Percentiles rank a stretch among this genome's conserved stretches.
phyloP scores from a whole-genome alignment of 768 basidiomycete species.

The Rhodotorula sphaerocarpa region DNA sequence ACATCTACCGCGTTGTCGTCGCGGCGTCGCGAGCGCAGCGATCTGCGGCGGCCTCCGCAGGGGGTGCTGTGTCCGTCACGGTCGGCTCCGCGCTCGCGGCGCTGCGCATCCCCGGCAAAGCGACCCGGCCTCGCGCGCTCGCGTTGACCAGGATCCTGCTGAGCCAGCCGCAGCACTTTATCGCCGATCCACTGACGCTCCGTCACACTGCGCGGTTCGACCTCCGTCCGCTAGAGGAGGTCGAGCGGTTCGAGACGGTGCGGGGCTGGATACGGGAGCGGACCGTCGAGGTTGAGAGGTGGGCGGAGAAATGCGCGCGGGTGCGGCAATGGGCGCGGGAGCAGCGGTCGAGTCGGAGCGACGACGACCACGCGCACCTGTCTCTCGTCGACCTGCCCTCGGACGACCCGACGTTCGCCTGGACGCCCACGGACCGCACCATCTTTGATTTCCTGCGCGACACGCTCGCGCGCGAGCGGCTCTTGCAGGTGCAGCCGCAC shows the following conservation, averaged over 20 bases:
- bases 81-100: not conserved
- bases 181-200: slow-evolving; percentile 50
- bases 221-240: slow-evolving; percentile 57
- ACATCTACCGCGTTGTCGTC: slow-evolving; percentile 18
- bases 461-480: slow-evolving; percentile 41
- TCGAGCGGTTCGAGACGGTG: slow-evolving; percentile 52
- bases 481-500: slow-evolving; percentile 59
- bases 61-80: not conserved
- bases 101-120: not conserved
- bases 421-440: slow-evolving; percentile 35
- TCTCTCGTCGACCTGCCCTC: not conserved
- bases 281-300: slow-evolving; percentile 43
- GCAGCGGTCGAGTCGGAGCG: not conserved
- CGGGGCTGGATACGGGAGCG: slow-evolving; percentile 48
- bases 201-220: slow-evolving; percentile 51
- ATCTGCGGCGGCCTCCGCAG: too few species aligned
- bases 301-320: slow-evolving; percentile 18
- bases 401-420: slow-evolving; percentile 32
- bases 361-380: not conserved
- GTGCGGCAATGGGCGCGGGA: slow-evolving; percentile 9
- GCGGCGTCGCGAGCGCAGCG: not conserved
- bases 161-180: slow-evolving; percentile 51
- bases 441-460: slow-evolving; percentile 41
- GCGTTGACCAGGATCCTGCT: slow-evolving; percentile 62
- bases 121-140: slow-evolving; percentile 39